A percentile compares a stretch with the other conserved stretches of the same genome.
Evolutionary conservation across 2,329 filamentous ascomycete genomes (phyloP).

Genomic region (Trichoderma aggressivum): DNA sequence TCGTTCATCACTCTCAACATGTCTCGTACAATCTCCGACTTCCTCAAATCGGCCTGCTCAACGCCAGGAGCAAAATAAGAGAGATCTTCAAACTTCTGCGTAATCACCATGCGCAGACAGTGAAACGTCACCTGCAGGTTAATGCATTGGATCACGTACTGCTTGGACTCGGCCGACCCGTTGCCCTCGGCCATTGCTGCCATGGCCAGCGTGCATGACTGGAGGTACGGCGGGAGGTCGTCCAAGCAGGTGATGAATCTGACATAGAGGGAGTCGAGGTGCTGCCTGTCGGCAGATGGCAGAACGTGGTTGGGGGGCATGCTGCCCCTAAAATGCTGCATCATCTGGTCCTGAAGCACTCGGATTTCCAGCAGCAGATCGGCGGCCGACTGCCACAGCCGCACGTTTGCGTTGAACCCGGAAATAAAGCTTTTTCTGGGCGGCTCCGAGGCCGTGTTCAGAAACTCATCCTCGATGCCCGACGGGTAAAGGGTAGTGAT

Average conservation of each 20-base stretch:
- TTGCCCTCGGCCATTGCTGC: conserved; percentile 16
- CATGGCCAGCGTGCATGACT: conserved; percentile 28
- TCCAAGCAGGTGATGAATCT: conserved; percentile 41
- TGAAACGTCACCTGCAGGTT: conserved; percentile 41
- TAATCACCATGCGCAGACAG: conserved; percentile 41
- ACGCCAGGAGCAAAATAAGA: conserved; percentile 30
- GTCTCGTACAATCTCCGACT: conserved; percentile 43
- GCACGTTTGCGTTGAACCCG: conserved; percentile 42
- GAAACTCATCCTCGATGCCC: conserved; percentile 29
- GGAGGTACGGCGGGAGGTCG: conserved; percentile 36
- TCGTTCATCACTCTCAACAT: conserved; percentile 40
- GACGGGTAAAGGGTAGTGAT: conserved; percentile 37
- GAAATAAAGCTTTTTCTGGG: conserved; percentile 31
- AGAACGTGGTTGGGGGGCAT: conserved; percentile 17
- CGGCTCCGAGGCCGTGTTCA: conserved; percentile 19
- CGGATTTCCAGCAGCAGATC: conserved; percentile 38
- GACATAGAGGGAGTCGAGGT: conserved; percentile 37
- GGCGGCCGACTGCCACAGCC: conserved; percentile 40
- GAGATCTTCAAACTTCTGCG: conserved; percentile 35
- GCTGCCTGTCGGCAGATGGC: conserved; percentile 29
- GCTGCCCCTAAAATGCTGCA: conserved; percentile 3
- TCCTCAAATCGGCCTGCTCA: conserved; percentile 34
- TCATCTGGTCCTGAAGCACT: conserved; percentile 29
- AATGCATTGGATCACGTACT: conserved; percentile 38
- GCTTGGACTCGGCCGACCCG: conserved; percentile 27